Evolutionary conservation across 179 eudicot genomes (phyloP), one percentile per base, ranked within the genome.

Genomic region (Silene noctiflora): DNA sequence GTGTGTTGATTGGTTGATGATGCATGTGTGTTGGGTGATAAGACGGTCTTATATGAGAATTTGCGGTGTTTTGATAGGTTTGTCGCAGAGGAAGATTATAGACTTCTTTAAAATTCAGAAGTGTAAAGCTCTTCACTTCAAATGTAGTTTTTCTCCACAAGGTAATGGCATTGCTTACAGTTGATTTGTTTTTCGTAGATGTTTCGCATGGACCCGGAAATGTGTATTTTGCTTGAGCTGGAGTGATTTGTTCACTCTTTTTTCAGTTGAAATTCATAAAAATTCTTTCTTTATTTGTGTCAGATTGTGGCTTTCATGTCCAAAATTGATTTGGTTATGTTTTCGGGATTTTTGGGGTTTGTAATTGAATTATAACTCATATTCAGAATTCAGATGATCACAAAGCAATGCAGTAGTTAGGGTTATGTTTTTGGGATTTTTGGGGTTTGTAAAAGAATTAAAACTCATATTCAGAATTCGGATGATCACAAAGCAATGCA

Each of bases 51-150:
- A 39, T 1, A 39, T 39, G 1, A 39, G 11, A 39, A 39, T 39
- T 8, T 39, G 11, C 46, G 46, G 11, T 39, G 24, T 67, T 74
- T 67, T 63, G 25, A 59, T 86, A 94, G 98, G 90, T 78, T 90
- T 90, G 53, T 81, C 97, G 14, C 97, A 91, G 90, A 92, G 66
- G 81, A 94, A 89, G 85, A 88, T 94, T 22, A 78, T 85, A 29
- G 98, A 92, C 78, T 94, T 94, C 64, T 94, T 94, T 75, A 87
- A 81, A 85, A 89, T 94, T 81, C 90, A 88, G 83, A 92, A 89
- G 84, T 75, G 89, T 59, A 72, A 80, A 2, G 75, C 69, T 72
- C 35, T 73, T 2, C 55, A 69, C 11, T 78, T 75, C 71, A 71
- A 79, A 20, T 83, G 81, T 80, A 64, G 79, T 67, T 39, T 82